Evolutionary conservation across 306 rosid genomes (phyloP).

Genomic region (Quercus parvula): DNA sequence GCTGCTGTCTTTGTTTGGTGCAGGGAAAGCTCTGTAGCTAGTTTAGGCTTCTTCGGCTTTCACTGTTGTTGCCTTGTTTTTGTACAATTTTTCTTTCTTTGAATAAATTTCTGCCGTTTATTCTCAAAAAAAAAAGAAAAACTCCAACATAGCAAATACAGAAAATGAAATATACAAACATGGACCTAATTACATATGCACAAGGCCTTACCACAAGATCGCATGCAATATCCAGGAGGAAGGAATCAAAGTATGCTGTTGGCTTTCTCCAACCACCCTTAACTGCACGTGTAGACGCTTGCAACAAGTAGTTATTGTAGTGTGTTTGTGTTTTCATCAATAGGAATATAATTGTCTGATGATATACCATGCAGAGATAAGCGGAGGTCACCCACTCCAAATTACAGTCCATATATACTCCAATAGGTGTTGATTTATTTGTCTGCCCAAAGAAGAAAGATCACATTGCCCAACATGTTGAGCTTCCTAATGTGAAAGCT

Average conservation of each 20-base stretch:
- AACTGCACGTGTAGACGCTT: neutral
- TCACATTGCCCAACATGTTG: slow-evolving; percentile 81
- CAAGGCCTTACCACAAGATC: too few relatives aligned
- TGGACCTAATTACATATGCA: too few relatives aligned
- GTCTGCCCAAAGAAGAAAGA: slow-evolving; percentile 65
- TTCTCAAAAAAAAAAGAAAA: too few relatives aligned
- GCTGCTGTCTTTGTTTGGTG: too few relatives aligned
- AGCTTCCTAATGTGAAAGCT: slow-evolving; percentile 68
- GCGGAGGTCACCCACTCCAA: slow-evolving; percentile 63
- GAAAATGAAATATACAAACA: too few relatives aligned
- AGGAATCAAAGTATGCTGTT: slow-evolving; percentile 38
- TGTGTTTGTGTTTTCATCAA: neutral
- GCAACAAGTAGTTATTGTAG: neutral
- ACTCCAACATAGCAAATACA: too few relatives aligned
- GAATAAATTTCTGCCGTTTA: too few relatives aligned
- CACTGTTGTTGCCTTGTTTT: too few relatives aligned
- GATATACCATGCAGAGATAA: slow-evolving; percentile 62
- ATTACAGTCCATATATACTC: slow-evolving; percentile 66
- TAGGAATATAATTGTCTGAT: slow-evolving; percentile 20
- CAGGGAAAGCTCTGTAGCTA: too few relatives aligned
- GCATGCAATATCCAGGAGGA: too few relatives aligned
- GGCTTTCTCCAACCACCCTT: neutral
- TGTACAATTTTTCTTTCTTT: too few relatives aligned
- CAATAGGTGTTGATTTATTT: slow-evolving; percentile 84
- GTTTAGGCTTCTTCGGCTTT: too few relatives aligned